Evolutionary conservation across 179 eudicot species (phyloP).

Genomic region (Carnegiea gigantea): DNA sequence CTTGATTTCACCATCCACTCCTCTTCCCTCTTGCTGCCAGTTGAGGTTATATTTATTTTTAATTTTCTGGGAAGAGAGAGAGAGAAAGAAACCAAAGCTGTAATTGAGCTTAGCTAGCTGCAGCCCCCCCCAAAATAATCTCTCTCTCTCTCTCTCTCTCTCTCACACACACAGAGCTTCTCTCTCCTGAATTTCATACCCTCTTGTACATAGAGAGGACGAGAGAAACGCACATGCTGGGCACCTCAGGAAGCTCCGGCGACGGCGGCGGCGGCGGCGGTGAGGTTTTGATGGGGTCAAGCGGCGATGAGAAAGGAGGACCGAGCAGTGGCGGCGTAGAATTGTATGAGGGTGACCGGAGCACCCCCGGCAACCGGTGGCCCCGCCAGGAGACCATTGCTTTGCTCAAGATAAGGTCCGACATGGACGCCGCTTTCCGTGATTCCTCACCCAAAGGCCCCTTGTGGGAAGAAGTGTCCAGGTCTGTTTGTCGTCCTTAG

Average conservation of each 20-base stretch:
- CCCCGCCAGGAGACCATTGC: slow-evolving; percentile 53
- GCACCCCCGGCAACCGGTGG: slow-evolving; percentile 49
- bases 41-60: slow-evolving; percentile 3
- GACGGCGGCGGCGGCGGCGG: slow-evolving; percentile 11
- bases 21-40: neutral
- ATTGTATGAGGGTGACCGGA: slow-evolving; percentile 35
- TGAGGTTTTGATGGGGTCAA: neutral
- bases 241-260: slow-evolving; percentile 16
- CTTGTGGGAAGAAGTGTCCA: slow-evolving; percentile 55
- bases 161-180: neutral
- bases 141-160: neutral
- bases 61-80: neutral
- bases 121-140: neutral
- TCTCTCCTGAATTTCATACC: neutral
- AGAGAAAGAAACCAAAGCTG: slow-evolving; percentile 6
- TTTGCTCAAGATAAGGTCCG: slow-evolving; percentile 52
- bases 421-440: slow-evolving; percentile 51
- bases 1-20: slow-evolving; percentile 39
- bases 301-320: slow-evolving; percentile 18
- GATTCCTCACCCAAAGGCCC: slow-evolving; percentile 60
- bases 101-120: slow-evolving; percentile 20
- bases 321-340: slow-evolving; percentile 6
- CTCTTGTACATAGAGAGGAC: neutral
- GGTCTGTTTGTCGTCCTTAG: slow-evolving; percentile 26
- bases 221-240: slow-evolving; percentile 31